Conservation (phyloP, 805 yeast genomes). For the Suhomyces sp. region DNA sequence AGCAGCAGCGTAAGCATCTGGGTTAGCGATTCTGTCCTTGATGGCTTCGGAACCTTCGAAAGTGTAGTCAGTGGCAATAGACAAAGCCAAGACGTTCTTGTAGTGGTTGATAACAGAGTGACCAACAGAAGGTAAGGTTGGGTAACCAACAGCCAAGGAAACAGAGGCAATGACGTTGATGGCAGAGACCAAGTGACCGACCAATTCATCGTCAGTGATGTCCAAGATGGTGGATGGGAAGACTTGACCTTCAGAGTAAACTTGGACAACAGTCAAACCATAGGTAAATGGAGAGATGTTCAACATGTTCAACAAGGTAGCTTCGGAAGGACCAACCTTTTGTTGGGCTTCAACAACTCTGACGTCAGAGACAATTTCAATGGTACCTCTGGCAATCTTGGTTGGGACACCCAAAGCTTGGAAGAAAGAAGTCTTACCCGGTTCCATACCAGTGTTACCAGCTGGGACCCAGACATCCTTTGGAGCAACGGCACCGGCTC, state of each 20-base stretch:
- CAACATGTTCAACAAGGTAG: conserved; percentile 97
- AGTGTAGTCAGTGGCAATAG: conserved; percentile 98
- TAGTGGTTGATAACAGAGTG: conserved; percentile 98
- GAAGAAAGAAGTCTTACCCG: conserved; percentile 99
- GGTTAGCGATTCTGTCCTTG: conserved; percentile 99
- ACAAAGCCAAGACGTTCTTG: conserved; percentile 97
- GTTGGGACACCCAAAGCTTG: conserved; percentile 99
- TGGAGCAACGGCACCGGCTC: conserved; percentile 99
- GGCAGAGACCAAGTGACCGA: conserved; percentile 88
- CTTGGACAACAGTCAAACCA: conserved; percentile 96
- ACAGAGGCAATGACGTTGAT: conserved; percentile 90
- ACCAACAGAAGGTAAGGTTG: conserved; percentile 98
- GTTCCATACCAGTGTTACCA: conserved; percentile 99
- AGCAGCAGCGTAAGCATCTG: conserved; percentile 99
- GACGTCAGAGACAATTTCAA: conserved; percentile 97
- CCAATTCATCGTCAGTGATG: conserved; percentile 96
- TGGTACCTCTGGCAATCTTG: conserved; percentile 99
- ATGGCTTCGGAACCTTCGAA: conserved; percentile 98
- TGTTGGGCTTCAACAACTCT: conserved; percentile 84
- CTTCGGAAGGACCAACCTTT: conserved; percentile 99
- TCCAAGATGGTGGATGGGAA: conserved; percentile 97
- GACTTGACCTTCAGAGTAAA: conserved; percentile 97
- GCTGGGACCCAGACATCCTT: conserved; percentile 97
- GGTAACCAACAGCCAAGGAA: conserved; percentile 98
- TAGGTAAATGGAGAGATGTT: conserved; percentile 99